Evolutionary conservation across 2,329 filamentous ascomycete species (phyloP).

Genomic region (Raffaelea albimanens): DNA sequence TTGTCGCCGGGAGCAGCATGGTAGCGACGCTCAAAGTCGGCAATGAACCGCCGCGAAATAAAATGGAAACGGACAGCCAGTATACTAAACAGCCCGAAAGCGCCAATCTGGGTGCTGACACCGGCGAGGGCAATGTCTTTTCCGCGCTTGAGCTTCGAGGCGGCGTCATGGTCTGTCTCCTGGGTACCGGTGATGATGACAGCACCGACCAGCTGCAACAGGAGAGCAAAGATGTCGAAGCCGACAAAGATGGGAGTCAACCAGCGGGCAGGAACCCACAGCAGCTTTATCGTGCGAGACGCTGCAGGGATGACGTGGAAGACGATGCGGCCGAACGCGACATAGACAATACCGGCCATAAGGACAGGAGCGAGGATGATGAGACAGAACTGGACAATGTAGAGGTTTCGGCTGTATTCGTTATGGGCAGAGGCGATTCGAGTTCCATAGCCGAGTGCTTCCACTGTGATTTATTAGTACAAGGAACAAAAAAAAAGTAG

Average conservation of each 20-base stretch:
- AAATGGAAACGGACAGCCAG: slow-evolving; percentile 37
- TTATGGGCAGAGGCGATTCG: slow-evolving; percentile 21
- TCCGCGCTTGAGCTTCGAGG: slow-evolving; percentile 22
- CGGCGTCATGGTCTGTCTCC: slow-evolving; percentile 19
- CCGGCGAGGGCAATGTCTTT: slow-evolving; percentile 28
- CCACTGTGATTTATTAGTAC: slow-evolving; percentile 18
- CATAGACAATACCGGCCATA: slow-evolving; percentile 29
- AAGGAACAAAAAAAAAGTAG: neutral
- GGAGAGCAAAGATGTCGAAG: slow-evolving; percentile 27
- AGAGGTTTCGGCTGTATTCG: slow-evolving; percentile 16
- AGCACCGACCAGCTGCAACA: slow-evolving; percentile 28
- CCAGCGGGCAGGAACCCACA: slow-evolving; percentile 26
- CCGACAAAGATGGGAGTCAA: slow-evolving; percentile 30
- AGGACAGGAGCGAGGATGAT: slow-evolving; percentile 27
- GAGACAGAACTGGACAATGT: slow-evolving; percentile 26
- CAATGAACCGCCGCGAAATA: slow-evolving; percentile 27
- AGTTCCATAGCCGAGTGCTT: slow-evolving; percentile 25
- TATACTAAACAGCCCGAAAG: slow-evolving; percentile 36
- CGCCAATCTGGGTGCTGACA: slow-evolving; percentile 32
- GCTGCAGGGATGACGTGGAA: slow-evolving; percentile 26
- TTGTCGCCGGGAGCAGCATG: slow-evolving; percentile 23
- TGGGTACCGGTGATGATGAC: slow-evolving; percentile 29
- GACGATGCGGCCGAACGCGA: slow-evolving; percentile 28
- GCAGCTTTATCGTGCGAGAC: slow-evolving; percentile 21
- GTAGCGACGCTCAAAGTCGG: slow-evolving; percentile 19